Evolutionary conservation across 1,139 yeast species (phyloP), one percentile per base, ranked within the genome.

Genomic region (Geotrichum fermentans): DNA sequence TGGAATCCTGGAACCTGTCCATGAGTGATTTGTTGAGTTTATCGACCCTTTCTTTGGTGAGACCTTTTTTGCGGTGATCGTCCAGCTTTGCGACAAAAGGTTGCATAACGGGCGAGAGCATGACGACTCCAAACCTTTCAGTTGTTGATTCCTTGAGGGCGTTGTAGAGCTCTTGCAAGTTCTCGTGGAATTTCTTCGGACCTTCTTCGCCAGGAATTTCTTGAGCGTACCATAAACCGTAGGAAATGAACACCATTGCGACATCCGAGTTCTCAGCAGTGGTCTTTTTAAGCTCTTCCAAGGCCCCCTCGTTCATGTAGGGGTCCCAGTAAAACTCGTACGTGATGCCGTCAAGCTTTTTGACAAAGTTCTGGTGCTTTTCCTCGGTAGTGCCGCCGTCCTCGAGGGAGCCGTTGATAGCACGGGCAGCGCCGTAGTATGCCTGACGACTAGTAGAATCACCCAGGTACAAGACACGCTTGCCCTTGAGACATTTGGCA

Each of bases 261-360:
- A 51, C 43, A 14, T 49, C 51, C 16, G 50, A 41, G 30, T 46
- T 33, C 20, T 47, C 29, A 4, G 53, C 42, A 13, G 41, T 43
- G 16, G 17, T 41, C 33, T 38, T 34, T 30, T 45, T 52, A 36
- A 54, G 41, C 20, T 40, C 46, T 13, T 40, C 47, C 26, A 47
- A 22, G 7, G 46, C 56, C 14, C 52, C 51, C 17, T 49, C 44
- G 33, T 52, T 50, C 48, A 59, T 51, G 33, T 49, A 56, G 11
- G 62, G 62, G 17, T 59, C 61, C 60, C 61, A 59, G 32, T 49
- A 46, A 38, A 57, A 59, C 50, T 51, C 56, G 34, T 50, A 50
- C 10, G 51, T 36, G 18, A 54, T 44, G 14, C 53, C 56, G 35
- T 54, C 47, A 11, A 49, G 35, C 8, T 35, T 48, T 13, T 36